Conservation (phyloP, 2,329 filamentous ascomycete genomes). For the Scopulariopsis brevicaulis region DNA sequence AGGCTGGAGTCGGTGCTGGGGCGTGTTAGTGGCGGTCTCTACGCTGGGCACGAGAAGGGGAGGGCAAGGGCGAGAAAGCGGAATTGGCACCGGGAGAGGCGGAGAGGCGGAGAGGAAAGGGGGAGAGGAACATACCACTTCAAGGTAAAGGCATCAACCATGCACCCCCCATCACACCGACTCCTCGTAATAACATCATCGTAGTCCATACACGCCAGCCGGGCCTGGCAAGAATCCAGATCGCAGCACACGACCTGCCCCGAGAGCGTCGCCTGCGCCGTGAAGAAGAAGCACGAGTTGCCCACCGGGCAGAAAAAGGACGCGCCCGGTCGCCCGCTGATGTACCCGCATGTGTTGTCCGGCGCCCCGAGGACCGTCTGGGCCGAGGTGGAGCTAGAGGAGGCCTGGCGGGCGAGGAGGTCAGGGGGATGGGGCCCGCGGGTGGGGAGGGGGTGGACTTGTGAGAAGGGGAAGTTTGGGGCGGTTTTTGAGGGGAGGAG, state of each 20-base stretch:
- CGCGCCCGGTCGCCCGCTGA: conserved; percentile 26
- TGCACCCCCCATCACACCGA: conserved; percentile 27
- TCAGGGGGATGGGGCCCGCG: conserved; percentile 12
- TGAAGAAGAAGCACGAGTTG: conserved; percentile 27
- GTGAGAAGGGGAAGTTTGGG: background rate
- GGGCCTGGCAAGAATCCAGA: conserved; percentile 18
- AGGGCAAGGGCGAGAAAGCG: too few relatives aligned
- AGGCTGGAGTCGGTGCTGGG: conserved; percentile 20
- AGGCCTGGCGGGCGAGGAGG: conserved; percentile 9
- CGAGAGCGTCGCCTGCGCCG: conserved; percentile 12
- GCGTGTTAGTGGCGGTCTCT: background rate
- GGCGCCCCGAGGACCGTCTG: conserved; percentile 27
- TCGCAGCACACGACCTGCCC: conserved; percentile 33
- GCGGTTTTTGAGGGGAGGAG: background rate
- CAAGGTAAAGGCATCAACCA: conserved; percentile 24
- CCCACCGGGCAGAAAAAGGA: conserved; percentile 24
- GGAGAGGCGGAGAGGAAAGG: background rate
- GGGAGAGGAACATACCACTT: conserved; percentile 28
- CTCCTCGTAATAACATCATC: conserved; percentile 19
- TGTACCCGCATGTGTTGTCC: conserved; percentile 39
- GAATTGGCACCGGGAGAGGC: background rate
- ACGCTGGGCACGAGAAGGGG: too few relatives aligned
- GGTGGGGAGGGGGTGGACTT: background rate
- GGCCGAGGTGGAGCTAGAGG: conserved; percentile 16
- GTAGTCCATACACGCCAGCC: conserved; percentile 26